Base-by-base conservation (phyloP, 202 grass and related monocot genomes). In the Cymbopogon flexuosus region DNA sequence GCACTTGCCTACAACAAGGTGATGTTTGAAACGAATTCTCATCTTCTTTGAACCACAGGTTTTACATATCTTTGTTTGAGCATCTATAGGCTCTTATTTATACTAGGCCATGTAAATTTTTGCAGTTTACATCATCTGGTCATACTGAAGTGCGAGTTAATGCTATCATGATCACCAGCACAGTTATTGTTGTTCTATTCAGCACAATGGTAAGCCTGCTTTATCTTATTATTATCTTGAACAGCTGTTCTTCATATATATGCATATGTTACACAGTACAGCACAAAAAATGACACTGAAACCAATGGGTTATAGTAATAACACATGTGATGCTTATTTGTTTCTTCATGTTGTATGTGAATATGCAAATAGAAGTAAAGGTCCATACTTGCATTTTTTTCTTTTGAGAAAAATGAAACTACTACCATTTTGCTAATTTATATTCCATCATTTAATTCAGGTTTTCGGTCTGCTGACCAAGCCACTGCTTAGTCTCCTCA, bases 1-100 rank as follows among this genome's bases (percentile, higher is more conserved):
- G 94, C 94, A 84, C 94, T 97, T 81, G 91, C 94, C n/a, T 97
- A 97, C 72, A 93, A 97, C 74, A 93, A 97, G 91, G 91, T 97
- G 47, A 87, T 88, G 54, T 83, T 59, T 86, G n/a, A 65, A 71
- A 42, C 49, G 8, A 78, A 81, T 65, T 24, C 14, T 49, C 30
- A 79, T 62, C 23, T 79, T 12, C 16, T 84, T 84, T 87, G 80
- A 3, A 49, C 5, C 46, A 49, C 33, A 12, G 19, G 27, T 43
- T 79, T 79, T 70, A 8, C 35, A 23, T 54, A 80, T 36, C 37
- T 18, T 72, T 40, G 5, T 49, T 83, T 75, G 21, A 75, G 29
- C 72, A 83, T 64, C 2, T 69, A 59, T 57, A 61, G 46, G 51
- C 54, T 86, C 76, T 73, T 34, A 87, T 75, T 37, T 74, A 21